These are phyloP conservation scores for Cladobotryum protrusum DNA, from an alignment of 2,329 filamentous ascomycete species.

Conservation along the genomic window DNA sequence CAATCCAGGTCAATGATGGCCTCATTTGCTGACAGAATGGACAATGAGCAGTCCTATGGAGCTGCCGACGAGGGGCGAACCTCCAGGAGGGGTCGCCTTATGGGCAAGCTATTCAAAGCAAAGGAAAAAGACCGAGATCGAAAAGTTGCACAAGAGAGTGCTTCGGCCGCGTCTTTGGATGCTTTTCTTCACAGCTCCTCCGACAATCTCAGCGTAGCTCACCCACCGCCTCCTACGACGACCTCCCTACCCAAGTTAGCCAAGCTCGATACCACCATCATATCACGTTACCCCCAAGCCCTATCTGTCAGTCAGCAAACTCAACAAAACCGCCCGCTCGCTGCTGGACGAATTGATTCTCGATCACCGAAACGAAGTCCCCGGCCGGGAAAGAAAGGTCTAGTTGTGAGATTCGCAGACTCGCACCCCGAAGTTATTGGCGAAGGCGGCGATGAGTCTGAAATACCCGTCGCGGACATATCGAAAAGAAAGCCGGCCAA, in stretches of 20 bases:
- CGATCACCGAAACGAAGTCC: constrained; percentile 40
- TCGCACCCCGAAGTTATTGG: constrained; percentile 76
- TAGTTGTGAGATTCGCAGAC: constrained; percentile 69
- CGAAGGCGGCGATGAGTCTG: constrained; percentile 82
- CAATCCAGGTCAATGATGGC: constrained; percentile 17
- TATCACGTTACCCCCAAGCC: constrained; percentile 51
- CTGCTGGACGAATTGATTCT: constrained; percentile 32
- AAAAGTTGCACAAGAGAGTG: constrained; percentile 26
- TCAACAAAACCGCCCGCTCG: constrained; percentile 40
- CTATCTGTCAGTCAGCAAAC: constrained; percentile 37
- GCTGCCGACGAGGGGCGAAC: constrained; percentile 33
- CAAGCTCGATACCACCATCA: constrained; percentile 47
- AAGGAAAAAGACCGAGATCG: constrained; percentile 31
- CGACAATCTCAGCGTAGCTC: constrained; percentile 49
- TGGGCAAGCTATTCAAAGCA: constrained; percentile 55
- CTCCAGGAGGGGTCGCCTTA: constrained; percentile 49
- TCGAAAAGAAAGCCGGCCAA: constrained; percentile 47
- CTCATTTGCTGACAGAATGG: constrained; percentile 30
- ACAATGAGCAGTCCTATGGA: constrained; percentile 37
- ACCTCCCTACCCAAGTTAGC: constrained; percentile 44
- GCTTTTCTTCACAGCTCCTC: constrained; percentile 52
- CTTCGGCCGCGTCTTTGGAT: constrained; percentile 44
- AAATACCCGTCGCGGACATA: constrained; percentile 65
- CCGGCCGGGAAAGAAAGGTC: constrained; percentile 53
- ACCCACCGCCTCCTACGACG: constrained; percentile 39